Evolutionary conservation across 352 stramenopile species (phyloP), one percentile per base, ranked within the genome.

Genomic region (Pythium vanterpoolii): DNA sequence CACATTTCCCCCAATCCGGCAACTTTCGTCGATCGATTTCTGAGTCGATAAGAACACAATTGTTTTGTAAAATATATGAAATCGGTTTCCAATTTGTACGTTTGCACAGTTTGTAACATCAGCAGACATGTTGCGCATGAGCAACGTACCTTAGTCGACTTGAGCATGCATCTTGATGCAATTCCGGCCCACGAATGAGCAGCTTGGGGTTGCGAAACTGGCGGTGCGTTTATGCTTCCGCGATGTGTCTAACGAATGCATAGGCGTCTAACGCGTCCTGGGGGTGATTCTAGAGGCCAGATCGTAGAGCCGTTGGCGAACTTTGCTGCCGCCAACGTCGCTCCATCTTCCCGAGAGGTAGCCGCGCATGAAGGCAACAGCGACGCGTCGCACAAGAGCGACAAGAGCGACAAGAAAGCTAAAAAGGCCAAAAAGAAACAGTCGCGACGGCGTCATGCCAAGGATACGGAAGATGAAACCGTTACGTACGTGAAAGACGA

Each of bases 401-500:
- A 56, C 24, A 50, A 64, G 27, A 70, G 69, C 57, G 71, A 67
- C 13, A 60, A 73, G 48, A 76, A 64, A 39, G 40, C 62, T 21
- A 73, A 68, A 44, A 73, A 73, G 34, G 57, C 59, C 24, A 42
- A 63, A 6, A 60, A 61, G 28, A 52, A 70, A 21, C 31, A 43
- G 13, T 23, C 46, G 21, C 33, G 45, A 16, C 24, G 42, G 7
- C 48, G 39, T 21, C 8, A 42, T n/a, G 34, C 13, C 34, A 16
- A 42, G 7, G 34, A 42, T n/a, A 19, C 8, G 8, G 34, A 42
- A 26, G 30, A 45, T 19, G 46, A 38, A 36, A 10, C 9, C 23
- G 46, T 65, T 4, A 40, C 64, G 21, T 62, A 54, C 44, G 50
- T 60, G 28, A 91, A 90, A 51, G 85, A 95, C 58, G 85, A 95